These are phyloP conservation scores for Nemania sp. DNA, from an alignment of 2,329 filamentous ascomycete genomes.

Conservation along the genomic window DNA sequence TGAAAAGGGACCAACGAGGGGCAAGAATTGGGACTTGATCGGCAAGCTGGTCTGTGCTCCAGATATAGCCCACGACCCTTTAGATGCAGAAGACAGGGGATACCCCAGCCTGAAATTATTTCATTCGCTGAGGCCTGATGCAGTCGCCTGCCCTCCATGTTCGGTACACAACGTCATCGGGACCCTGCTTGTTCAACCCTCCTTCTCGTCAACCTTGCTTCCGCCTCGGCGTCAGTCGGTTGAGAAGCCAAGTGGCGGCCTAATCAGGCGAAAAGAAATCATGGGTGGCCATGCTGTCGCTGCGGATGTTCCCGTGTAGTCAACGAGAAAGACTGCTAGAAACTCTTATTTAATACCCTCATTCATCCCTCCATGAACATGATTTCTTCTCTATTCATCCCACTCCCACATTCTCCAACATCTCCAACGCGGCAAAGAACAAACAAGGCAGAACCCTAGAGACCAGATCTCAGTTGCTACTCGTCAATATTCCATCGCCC, in stretches of 20 bases:
- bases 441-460: conserved; percentile 2
- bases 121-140: conserved; percentile 23
- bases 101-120: conserved; percentile 12
- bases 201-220: conserved; percentile 3
- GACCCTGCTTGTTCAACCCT: conserved; percentile 21
- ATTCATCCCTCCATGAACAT: conserved; percentile 1
- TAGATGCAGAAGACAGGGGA: conserved; percentile 5
- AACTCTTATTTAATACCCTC: conserved; percentile 12
- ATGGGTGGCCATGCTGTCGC: conserved; percentile 28
- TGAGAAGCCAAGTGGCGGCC: conserved; percentile 9
- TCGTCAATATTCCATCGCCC: neutral
- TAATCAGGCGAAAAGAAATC: conserved; percentile 11
- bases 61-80: neutral
- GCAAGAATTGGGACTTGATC: conserved; percentile 18
- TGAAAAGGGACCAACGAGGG: conserved; percentile 13
- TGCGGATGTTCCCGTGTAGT: conserved; percentile 22
- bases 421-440: neutral
- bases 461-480: neutral
- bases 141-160: conserved; percentile 24
- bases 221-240: conserved; percentile 11
- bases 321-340: conserved; percentile 4
- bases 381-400: neutral
- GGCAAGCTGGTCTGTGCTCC: conserved; percentile 16
- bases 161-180: conserved; percentile 24
- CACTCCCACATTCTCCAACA: neutral